These are phyloP conservation scores for Talaromyces sp. DNA, from an alignment of 2,329 filamentous ascomycete genomes.

Conservation along the genomic window DNA sequence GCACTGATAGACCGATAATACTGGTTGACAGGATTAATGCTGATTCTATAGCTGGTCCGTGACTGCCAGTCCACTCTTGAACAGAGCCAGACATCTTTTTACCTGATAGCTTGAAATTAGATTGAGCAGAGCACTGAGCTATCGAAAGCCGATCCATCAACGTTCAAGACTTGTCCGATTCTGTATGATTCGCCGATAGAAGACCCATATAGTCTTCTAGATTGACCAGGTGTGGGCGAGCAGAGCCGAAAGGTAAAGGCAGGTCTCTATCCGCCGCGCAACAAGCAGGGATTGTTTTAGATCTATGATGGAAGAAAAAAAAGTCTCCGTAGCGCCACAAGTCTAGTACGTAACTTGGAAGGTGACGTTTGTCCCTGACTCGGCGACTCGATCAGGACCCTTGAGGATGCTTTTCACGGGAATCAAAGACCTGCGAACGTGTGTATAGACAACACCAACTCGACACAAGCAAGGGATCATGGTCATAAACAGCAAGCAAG, in stretches of 20 bases:
- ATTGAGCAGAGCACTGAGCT: background rate
- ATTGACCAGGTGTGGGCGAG: background rate
- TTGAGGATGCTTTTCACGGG: background rate
- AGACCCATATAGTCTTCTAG: background rate
- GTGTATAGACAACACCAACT: background rate
- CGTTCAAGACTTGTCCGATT: conserved; percentile 1
- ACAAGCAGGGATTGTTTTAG: conserved; percentile 9
- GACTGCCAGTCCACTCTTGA: background rate
- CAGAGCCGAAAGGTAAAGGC: background rate
- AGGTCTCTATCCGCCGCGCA: background rate
- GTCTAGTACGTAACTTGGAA: background rate
- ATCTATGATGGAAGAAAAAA: background rate
- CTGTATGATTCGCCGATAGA: background rate
- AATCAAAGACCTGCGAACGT: background rate
- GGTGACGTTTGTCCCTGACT: background rate
- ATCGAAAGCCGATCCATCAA: background rate
- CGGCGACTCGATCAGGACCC: background rate
- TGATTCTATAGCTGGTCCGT: background rate
- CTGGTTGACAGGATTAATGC: background rate
- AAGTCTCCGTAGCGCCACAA: background rate
- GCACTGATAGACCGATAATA: background rate
- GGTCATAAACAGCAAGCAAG: background rate
- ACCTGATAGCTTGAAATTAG: background rate
- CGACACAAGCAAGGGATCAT: background rate
- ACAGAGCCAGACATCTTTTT: background rate